Percentiles rank a stretch among this genome's conserved stretches.
Evolutionary conservation across 1,284 basidiomycete genomes (phyloP).

Genomic region (Cryptococcus hybrid): DNA sequence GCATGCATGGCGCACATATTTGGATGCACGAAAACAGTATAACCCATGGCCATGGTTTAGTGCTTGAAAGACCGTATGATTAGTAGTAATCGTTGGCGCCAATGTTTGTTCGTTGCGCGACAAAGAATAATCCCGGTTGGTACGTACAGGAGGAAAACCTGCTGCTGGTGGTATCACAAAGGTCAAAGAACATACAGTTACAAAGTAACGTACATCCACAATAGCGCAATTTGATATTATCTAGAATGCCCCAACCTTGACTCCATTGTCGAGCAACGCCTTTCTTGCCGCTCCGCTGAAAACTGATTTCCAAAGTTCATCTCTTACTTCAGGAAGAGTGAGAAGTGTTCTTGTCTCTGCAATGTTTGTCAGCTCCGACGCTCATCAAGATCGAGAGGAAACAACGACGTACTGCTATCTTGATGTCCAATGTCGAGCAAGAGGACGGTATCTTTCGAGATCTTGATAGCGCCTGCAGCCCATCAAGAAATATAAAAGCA

Average conservation of each 20-base stretch:
- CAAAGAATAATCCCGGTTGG: no score
- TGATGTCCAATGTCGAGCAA: conserved; percentile 46
- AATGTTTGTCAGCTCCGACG: neutral
- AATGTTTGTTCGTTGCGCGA: no score
- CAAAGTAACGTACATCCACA: no score
- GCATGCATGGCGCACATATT: no score
- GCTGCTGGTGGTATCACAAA: no score
- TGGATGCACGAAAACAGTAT: no score
- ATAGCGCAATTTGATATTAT: neutral
- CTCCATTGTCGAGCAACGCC: conserved; percentile 31
- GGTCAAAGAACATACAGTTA: no score
- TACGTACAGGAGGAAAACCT: no score
- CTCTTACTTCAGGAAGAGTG: conserved; percentile 46
- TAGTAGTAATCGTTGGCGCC: no score
- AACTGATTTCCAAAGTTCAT: conserved; percentile 48
- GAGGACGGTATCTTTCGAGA: conserved; percentile 39
- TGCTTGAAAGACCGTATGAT: no score
- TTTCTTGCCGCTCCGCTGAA: conserved; percentile 37
- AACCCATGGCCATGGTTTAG: no score
- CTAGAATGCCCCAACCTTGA: conserved; percentile 43
- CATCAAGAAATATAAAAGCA: neutral
- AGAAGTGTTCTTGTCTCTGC: conserved; percentile 48
- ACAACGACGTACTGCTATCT: conserved; percentile 36
- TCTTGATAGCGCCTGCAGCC: conserved; percentile 37
- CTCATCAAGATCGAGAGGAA: neutral